Evolutionary conservation across 129 eudicot genomes (phyloP).

Genomic region (Oenanthe sinensis): DNA sequence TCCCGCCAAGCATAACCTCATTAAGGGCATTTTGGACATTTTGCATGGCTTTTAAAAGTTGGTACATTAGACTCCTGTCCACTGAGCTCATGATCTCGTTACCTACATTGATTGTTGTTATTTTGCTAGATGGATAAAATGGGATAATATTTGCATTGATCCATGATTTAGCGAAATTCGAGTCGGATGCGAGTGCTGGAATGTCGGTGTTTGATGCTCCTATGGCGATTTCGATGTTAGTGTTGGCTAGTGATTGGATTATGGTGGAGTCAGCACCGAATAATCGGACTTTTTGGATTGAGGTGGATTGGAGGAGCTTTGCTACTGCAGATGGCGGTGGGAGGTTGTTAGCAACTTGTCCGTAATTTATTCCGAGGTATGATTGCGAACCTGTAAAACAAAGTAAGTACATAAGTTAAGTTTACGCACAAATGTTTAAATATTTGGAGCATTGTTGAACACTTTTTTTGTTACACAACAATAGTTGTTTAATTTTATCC

Average conservation of each 20-base stretch:
- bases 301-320: constrained; percentile 49
- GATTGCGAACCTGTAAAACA: constrained; percentile 39
- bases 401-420: neutral
- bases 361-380: constrained; percentile 66
- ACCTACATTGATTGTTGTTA: constrained; percentile 62
- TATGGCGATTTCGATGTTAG: constrained; percentile 53
- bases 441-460: neutral
- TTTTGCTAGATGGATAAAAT: constrained; percentile 53
- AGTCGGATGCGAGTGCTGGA: constrained; percentile 49
- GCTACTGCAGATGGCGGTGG: constrained; percentile 63
- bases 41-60: constrained; percentile 72
- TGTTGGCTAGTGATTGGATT: constrained; percentile 55
- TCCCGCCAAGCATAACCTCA: constrained; percentile 37
- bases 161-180: constrained; percentile 46
- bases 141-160: constrained; percentile 43
- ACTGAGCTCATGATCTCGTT: constrained; percentile 58
- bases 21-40: constrained; percentile 61
- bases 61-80: constrained; percentile 34
- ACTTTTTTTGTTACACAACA: neutral
- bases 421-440: too few species aligned
- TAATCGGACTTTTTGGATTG: constrained; percentile 49
- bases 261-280: constrained; percentile 55
- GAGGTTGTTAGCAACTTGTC: constrained; percentile 66
- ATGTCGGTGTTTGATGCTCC: constrained; percentile 64
- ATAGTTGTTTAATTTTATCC: too few species aligned